A percentile compares a stretch with the other conserved stretches of the same genome.
These are phyloP conservation scores for Globisporangium acanthophoron DNA, from an alignment of 352 stramenopile genomes.

Conservation along the genomic window DNA sequence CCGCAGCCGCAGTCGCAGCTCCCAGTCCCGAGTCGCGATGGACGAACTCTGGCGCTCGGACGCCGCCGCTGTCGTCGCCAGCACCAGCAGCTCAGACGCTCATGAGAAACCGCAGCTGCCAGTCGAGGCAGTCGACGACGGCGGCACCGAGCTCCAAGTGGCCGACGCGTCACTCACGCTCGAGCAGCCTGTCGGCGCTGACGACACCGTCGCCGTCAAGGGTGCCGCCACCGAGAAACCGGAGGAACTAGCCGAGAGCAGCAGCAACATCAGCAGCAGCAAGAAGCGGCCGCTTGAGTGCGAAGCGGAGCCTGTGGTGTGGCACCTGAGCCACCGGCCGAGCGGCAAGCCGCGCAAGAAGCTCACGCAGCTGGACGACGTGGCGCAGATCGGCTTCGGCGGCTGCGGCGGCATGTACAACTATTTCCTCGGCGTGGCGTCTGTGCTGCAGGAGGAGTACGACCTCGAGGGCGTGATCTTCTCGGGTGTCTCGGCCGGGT, in stretches of 20 bases:
- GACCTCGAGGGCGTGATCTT: conserved; percentile 68
- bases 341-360: conserved; percentile 26
- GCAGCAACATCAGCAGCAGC: background rate
- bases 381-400: conserved; percentile 75
- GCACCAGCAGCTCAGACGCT: background rate
- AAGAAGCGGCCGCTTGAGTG: conserved; percentile 10
- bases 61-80: background rate
- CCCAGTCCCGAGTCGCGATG: conserved; percentile 7
- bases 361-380: conserved; percentile 48
- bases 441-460: conserved; percentile 72
- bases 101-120: background rate
- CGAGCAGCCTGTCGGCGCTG: background rate
- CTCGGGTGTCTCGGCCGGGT: conserved; percentile 70
- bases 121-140: background rate
- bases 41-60: conserved; percentile 33
- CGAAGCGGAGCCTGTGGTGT: conserved; percentile 16
- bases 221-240: background rate
- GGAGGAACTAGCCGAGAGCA: background rate
- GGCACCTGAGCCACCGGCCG: conserved; percentile 23
- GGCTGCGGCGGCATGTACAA: conserved; percentile 86
- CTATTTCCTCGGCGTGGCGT: conserved; percentile 77
- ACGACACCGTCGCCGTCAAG: background rate
- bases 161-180: background rate
- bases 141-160: background rate
- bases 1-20: background rate